Percentiles rank a stretch among this genome's conserved stretches.
Conservation (phyloP, 2,329 filamentous ascomycete genomes). For the Phaeosphaeriaceae sp. region DNA sequence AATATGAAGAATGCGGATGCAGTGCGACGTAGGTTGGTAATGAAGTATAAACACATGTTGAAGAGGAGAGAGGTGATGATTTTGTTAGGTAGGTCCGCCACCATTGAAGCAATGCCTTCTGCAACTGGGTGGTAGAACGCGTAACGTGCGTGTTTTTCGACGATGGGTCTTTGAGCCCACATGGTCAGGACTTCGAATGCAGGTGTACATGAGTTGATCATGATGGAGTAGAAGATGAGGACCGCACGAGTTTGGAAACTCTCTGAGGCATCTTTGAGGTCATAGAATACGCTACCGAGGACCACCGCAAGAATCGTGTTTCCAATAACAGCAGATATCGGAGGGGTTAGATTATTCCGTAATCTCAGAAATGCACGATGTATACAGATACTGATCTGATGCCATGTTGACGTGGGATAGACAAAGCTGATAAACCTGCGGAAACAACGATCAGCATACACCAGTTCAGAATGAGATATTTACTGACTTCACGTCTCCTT, state of each 20-base stretch:
- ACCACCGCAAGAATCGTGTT: constrained; percentile 71
- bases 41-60: constrained; percentile 53
- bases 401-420: constrained; percentile 63
- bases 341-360: constrained; percentile 72
- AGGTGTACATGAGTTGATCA: constrained; percentile 79
- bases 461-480: no score
- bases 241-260: constrained; percentile 79
- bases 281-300: constrained; percentile 78
- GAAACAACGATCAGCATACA: no score
- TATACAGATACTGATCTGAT: constrained; percentile 78
- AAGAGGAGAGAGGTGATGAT: constrained; percentile 48
- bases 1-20: constrained; percentile 52
- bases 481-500: no score
- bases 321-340: constrained; percentile 69
- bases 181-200: constrained; percentile 77
- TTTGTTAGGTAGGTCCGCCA: constrained; percentile 56
- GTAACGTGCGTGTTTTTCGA: constrained; percentile 84
- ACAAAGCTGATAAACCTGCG: no score
- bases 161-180: constrained; percentile 83
- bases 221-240: constrained; percentile 80
- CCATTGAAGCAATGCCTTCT: constrained; percentile 65
- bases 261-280: constrained; percentile 64
- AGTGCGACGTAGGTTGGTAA: constrained; percentile 50
- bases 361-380: constrained; percentile 78
- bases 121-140: constrained; percentile 85